A percentile compares a stretch with the other conserved stretches of the same genome.
These are phyloP conservation scores for Copromyces sp. DNA, from an alignment of 495 filamentous ascomycete species.

Conservation along the genomic window DNA sequence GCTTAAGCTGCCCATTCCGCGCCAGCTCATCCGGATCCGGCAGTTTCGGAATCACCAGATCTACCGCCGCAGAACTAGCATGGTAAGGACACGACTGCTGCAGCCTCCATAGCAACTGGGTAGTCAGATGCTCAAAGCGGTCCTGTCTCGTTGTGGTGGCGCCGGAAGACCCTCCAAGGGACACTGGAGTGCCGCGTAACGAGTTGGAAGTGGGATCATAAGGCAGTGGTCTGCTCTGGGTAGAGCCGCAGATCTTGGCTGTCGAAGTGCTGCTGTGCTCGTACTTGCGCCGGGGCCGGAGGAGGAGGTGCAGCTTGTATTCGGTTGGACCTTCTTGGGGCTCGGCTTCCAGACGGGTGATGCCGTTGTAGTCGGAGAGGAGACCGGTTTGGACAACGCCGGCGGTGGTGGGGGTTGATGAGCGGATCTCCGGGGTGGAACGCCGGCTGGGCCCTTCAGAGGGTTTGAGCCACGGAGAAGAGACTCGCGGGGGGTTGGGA, in stretches of 20 bases:
- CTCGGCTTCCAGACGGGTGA: conserved; percentile 75
- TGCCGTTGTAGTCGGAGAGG: conserved; percentile 54
- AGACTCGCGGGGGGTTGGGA: conserved; percentile 72
- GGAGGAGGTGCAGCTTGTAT: conserved; percentile 90
- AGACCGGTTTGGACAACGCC: conserved; percentile 33
- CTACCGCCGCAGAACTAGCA: conserved; percentile 52
- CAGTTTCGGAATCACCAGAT: conserved; percentile 61
- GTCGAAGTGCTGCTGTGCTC: conserved; percentile 41
- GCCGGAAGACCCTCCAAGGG: conserved; percentile 19
- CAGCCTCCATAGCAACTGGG: conserved; percentile 87
- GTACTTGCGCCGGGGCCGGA: conserved; percentile 68
- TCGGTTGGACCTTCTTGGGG: conserved; percentile 91
- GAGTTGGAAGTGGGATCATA: conserved; percentile 44
- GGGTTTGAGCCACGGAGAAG: conserved; percentile 72
- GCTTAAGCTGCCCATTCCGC: conserved; percentile 35
- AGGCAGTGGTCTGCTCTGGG: conserved; percentile 47
- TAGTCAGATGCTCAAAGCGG: conserved; percentile 81
- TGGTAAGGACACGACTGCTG: conserved; percentile 93
- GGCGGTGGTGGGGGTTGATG: conserved; percentile 15
- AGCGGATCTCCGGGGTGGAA: conserved; percentile 15
- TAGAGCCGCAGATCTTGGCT: conserved; percentile 35
- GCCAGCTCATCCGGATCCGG: conserved; percentile 44
- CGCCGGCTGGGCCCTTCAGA: conserved; percentile 29
- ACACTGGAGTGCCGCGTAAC: conserved; percentile 6
- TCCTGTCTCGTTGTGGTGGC: conserved; percentile 62